phyloP scores from a whole-genome alignment of 2,329 filamentous ascomycete genomes.

The Diaporthe helianthi region DNA sequence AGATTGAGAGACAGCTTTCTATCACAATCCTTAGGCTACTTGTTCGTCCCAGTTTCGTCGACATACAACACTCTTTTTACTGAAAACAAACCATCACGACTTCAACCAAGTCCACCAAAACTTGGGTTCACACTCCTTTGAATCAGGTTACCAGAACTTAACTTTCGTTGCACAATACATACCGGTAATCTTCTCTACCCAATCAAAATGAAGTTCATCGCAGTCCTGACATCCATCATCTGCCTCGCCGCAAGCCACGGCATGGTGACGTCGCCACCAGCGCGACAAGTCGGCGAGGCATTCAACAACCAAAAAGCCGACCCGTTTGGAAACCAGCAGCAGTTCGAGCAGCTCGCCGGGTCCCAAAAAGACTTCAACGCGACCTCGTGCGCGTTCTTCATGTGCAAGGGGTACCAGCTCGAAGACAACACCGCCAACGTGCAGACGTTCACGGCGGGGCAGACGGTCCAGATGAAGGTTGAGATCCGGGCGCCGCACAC shows the following conservation, averaged over 20 bases:
- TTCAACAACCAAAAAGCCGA: conserved; percentile 35
- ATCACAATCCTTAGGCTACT: conserved; percentile 4
- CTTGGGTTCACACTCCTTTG: conserved; percentile 6
- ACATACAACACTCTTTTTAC: not conserved
- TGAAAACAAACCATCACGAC: not conserved
- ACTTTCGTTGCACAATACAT: conserved; percentile 4
- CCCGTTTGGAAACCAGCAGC: conserved; percentile 33
- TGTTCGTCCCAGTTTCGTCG: not conserved
- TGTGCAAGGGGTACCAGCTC: conserved; percentile 50
- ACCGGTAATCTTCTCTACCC: not conserved
- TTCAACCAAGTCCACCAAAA: not conserved
- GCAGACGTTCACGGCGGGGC: conserved; percentile 49
- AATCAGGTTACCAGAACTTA: not conserved
- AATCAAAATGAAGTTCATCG: conserved; percentile 30
- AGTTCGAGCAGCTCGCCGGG: conserved; percentile 24
- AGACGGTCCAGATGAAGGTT: conserved; percentile 51
- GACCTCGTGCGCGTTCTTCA: conserved; percentile 46
- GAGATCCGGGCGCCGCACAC: conserved; percentile 54
- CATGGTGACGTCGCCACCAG: conserved; percentile 35
- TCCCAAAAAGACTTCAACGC: conserved; percentile 31
- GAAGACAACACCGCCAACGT: conserved; percentile 48
- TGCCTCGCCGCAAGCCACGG: conserved; percentile 36
- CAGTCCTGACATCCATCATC: conserved; percentile 33
- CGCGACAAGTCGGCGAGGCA: conserved; percentile 36
- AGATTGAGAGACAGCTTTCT: conserved; percentile 1